Evolutionary conservation across 192 early-diverging fungal species (phyloP), one percentile per base, ranked within the genome.

Genomic region (Mortierella alpina): DNA sequence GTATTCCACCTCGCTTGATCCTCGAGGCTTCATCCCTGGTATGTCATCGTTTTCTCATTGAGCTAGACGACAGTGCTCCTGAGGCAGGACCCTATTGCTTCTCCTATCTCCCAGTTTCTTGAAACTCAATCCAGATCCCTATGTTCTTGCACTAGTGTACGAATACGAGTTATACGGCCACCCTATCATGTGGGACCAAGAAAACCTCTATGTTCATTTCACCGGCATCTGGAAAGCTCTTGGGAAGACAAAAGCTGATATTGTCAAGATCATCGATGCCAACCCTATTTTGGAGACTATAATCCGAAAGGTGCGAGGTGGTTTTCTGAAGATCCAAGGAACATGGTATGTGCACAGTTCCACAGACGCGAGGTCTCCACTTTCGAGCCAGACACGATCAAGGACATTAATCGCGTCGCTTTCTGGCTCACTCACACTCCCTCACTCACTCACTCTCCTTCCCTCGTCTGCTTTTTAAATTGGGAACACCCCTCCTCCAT

Each of bases 131-230:
- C 18, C 11, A 17, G 20, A 5, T 44, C 11, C 15, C 18, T 17
- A 9, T 65, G 40, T 23, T 56, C 63, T 57, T 61, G 42, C 44
- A 10, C 40, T 59, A 89, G 87, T 90, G 0, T 90, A 86, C 68
- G 89, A 90, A 78, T 90, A 87, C 72, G 82, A 75, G 45, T 80
- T 88, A 56, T 87, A 88, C 57, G 77, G 83, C 10, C 86, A 87
- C 54, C 87, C 89, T 42, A 88, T 90, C 42, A 90, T 90, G 89
- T 90, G 89, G 89, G 89, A 90, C 70, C 80, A 86, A 78, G 87
- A 90, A 68, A 85, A 85, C 46, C 83, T 86, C 7, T 90, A 88
- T 63, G 89, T 90, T 42, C 86, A 88, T 67, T 90, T 88, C 31
- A 88, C 87, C 10, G 89, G 89, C 39, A 88, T 90, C 47, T 88